A percentile compares a stretch with the other conserved stretches of the same genome.
These are phyloP conservation scores for Didymella arachidicola DNA, from an alignment of 2,329 filamentous ascomycete genomes.

Conservation along the genomic window DNA sequence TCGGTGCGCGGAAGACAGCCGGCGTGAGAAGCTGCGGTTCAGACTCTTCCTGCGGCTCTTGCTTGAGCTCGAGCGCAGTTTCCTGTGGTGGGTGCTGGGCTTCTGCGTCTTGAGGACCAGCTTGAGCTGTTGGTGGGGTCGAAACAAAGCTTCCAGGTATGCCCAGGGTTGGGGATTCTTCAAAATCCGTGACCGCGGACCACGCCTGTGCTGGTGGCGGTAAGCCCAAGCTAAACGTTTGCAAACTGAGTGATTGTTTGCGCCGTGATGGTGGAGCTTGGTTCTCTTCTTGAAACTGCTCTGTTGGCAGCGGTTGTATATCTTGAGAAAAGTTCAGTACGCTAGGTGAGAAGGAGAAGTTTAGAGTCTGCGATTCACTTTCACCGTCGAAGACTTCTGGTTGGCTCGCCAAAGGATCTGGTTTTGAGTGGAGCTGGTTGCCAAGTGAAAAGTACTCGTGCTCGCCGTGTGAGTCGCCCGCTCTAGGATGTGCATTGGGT, in stretches of 20 bases:
- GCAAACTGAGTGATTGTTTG: conserved; percentile 36
- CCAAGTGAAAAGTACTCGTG: conserved; percentile 37
- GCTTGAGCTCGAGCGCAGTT: background rate
- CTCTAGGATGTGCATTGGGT: conserved; percentile 27
- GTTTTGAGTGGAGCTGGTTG: conserved; percentile 13
- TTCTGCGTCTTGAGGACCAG: conserved; percentile 9
- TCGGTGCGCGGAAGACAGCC: conserved; percentile 36
- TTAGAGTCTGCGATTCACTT: conserved; percentile 23
- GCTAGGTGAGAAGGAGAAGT: conserved; percentile 21
- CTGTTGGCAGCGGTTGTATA: conserved; percentile 8
- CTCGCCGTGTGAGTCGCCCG: conserved; percentile 29
- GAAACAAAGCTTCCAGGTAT: conserved; percentile 68
- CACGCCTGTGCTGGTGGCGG: conserved; percentile 41
- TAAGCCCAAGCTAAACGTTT: conserved; percentile 37
- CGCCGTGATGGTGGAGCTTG: conserved; percentile 16
- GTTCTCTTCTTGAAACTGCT: conserved; percentile 5
- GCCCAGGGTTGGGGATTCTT: conserved; percentile 72
- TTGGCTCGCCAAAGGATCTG: conserved; percentile 11
- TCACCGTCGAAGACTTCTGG: conserved; percentile 17
- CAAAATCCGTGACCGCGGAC: conserved; percentile 54
- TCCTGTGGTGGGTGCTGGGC: background rate
- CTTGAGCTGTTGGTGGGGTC: conserved; percentile 39
- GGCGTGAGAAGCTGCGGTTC: conserved; percentile 41
- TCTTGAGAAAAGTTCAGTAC: conserved; percentile 11
- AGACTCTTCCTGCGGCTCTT: conserved; percentile 18